A percentile compares a stretch with the other conserved stretches of the same genome.
Conservation (phyloP, 1,284 basidiomycete genomes). For the Trichosporon faecale region DNA sequence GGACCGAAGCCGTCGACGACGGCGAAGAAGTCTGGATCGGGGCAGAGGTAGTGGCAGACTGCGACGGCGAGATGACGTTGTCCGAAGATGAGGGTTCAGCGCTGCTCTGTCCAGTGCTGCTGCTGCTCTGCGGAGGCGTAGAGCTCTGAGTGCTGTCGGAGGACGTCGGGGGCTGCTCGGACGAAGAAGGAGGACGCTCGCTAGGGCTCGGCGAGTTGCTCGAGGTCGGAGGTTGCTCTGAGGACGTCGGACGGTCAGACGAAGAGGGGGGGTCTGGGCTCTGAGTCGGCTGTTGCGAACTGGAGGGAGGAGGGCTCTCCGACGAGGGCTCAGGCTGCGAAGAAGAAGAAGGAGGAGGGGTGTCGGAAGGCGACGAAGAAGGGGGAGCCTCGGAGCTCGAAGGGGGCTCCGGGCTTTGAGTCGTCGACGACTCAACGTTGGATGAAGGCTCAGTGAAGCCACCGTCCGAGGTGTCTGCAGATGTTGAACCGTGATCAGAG, state of each 20-base stretch:
- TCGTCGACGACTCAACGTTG: neutral
- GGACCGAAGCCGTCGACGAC: neutral
- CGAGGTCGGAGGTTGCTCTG: neutral
- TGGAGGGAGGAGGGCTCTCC: neutral
- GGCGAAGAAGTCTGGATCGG: neutral
- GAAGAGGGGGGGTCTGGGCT: neutral
- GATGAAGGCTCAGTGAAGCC: constrained; percentile 4
- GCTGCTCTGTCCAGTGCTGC: neutral
- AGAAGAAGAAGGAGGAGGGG: neutral
- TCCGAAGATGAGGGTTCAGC: neutral
- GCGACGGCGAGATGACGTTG: neutral
- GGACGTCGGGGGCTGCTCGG: neutral
- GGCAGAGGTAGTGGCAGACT: neutral
- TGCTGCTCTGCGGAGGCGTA: neutral
- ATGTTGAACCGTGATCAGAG: neutral
- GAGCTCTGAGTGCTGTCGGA: neutral
- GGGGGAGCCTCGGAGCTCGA: constrained; percentile 7
- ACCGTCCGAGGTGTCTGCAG: neutral
- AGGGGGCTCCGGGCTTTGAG: neutral
- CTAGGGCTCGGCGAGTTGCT: neutral
- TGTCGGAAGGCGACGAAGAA: neutral
- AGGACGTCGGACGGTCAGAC: neutral
- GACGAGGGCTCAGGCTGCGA: neutral
- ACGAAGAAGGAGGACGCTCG: neutral
- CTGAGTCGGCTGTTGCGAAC: neutral